Evolutionary conservation across 2,329 filamentous ascomycete genomes (phyloP).

Genomic region (Alternaria sp.): DNA sequence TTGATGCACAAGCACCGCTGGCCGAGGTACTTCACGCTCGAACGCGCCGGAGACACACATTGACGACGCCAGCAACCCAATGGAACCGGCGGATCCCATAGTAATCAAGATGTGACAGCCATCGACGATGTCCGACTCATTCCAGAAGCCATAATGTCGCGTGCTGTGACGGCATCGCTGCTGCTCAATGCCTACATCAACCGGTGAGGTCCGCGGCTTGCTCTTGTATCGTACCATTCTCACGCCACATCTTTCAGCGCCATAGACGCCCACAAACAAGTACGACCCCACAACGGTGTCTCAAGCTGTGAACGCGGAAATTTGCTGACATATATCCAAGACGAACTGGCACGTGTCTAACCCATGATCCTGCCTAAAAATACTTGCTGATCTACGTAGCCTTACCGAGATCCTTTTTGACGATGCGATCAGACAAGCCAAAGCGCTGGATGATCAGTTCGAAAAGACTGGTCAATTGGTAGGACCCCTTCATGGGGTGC

Average conservation of each 20-base stretch:
- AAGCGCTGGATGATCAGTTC: slow-evolving; percentile 51
- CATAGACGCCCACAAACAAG: slow-evolving; percentile 37
- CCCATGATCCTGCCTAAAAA: slow-evolving; percentile 57
- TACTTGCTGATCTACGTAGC: slow-evolving; percentile 40
- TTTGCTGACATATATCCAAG: slow-evolving; percentile 47
- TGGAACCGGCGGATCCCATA: slow-evolving; percentile 11
- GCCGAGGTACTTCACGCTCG: slow-evolving; percentile 6
- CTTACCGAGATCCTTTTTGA: slow-evolving; percentile 58
- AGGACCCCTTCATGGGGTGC: slow-evolving; percentile 57
- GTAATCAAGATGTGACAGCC: slow-evolving; percentile 8
- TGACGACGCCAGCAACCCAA: slow-evolving; percentile 25
- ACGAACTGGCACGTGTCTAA: slow-evolving; percentile 49
- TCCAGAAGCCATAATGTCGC: slow-evolving; percentile 31
- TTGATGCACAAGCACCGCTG: slow-evolving; percentile 9
- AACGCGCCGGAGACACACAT: neutral
- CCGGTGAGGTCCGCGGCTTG: slow-evolving; percentile 30
- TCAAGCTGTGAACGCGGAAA: neutral
- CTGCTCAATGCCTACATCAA: slow-evolving; percentile 39
- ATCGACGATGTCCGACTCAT: slow-evolving; percentile 28
- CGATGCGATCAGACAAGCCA: slow-evolving; percentile 50
- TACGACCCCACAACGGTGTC: slow-evolving; percentile 20
- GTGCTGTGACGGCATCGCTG: slow-evolving; percentile 35
- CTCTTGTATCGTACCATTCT: slow-evolving; percentile 36
- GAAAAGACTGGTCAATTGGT: slow-evolving; percentile 43
- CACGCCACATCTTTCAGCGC: slow-evolving; percentile 43